A percentile compares a stretch with the other conserved stretches of the same genome.
Evolutionary conservation across 805 yeast genomes (phyloP).

Genomic region (Ogataea pignaliae): DNA sequence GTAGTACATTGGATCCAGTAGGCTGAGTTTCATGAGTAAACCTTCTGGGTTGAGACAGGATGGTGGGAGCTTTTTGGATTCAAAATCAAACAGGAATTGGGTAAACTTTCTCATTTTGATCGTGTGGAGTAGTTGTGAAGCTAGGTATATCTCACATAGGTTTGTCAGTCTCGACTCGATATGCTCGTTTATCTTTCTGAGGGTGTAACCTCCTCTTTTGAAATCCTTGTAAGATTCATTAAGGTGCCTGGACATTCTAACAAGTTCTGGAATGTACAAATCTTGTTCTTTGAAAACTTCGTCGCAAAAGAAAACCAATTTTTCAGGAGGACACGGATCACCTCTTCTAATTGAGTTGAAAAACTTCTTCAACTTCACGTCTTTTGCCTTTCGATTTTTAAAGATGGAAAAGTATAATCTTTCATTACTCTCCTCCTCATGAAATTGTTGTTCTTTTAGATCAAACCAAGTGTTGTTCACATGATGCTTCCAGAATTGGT

Average conservation of each 20-base stretch:
- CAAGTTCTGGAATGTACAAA: slow-evolving; percentile 15
- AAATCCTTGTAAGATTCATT: neutral
- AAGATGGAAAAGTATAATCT: neutral
- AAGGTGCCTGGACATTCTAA: slow-evolving; percentile 17
- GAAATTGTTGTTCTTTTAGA: neutral
- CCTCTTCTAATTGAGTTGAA: neutral
- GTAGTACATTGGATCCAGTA: slow-evolving; percentile 21
- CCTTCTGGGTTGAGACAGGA: slow-evolving; percentile 9
- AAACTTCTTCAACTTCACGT: neutral
- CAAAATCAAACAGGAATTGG: neutral
- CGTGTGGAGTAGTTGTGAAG: slow-evolving; percentile 18
- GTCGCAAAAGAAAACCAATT: neutral
- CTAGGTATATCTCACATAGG: slow-evolving; percentile 11
- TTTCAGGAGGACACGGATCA: too few relatives aligned
- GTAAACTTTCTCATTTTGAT: slow-evolving; percentile 8
- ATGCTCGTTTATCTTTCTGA: slow-evolving; percentile 2
- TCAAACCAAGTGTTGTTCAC: slow-evolving; percentile 9
- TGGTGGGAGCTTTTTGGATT: slow-evolving; percentile 1
- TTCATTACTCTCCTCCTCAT: too few relatives aligned
- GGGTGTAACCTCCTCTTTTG: neutral
- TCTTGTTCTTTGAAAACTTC: neutral
- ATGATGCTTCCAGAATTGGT: slow-evolving; percentile 18
- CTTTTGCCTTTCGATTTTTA: neutral
- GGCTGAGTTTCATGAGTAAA: slow-evolving; percentile 10
- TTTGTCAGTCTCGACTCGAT: slow-evolving; percentile 5